Evolutionary conservation across 1,139 yeast genomes (phyloP).

Genomic region (Yamadazyma dushanensis): DNA sequence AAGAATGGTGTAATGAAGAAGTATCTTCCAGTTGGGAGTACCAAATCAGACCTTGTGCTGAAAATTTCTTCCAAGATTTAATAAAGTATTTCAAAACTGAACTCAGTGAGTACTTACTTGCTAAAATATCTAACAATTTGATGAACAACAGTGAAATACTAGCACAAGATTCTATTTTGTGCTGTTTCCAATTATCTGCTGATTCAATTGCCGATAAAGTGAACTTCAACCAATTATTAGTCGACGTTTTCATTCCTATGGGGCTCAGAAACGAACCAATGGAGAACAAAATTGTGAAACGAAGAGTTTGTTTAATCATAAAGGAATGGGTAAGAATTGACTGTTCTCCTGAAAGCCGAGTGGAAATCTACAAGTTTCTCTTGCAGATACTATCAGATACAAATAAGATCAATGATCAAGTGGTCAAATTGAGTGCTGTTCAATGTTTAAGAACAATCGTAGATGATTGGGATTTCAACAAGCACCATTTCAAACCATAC

Average conservation of each 20-base stretch:
- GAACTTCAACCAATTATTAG: constrained; percentile 61
- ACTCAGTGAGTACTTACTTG: constrained; percentile 61
- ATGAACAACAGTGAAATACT: constrained; percentile 47
- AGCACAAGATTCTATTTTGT: constrained; percentile 74
- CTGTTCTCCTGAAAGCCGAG: constrained; percentile 58
- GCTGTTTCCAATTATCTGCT: constrained; percentile 80
- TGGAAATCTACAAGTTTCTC: constrained; percentile 61
- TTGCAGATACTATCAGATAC: constrained; percentile 39
- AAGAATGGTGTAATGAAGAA: constrained; percentile 89
- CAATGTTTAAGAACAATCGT: constrained; percentile 67
- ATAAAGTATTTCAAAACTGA: constrained; percentile 61
- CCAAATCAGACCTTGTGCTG: constrained; percentile 86
- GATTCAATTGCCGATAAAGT: constrained; percentile 62
- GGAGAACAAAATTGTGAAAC: constrained; percentile 63
- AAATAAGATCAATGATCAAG: constrained; percentile 51
- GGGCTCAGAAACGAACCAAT: constrained; percentile 45
- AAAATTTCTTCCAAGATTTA: constrained; percentile 76
- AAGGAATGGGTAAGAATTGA: constrained; percentile 79
- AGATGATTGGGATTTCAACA: constrained; percentile 86
- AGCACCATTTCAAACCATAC: constrained; percentile 65
- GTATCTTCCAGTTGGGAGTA: constrained; percentile 77
- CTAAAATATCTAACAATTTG: constrained; percentile 58
- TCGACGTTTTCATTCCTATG: constrained; percentile 65
- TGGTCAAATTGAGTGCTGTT: constrained; percentile 75
- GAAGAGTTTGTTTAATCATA: constrained; percentile 75